These are phyloP conservation scores for Mycosphaerella sp. DNA, from an alignment of 2,329 filamentous ascomycete genomes.

Conservation along the genomic window DNA sequence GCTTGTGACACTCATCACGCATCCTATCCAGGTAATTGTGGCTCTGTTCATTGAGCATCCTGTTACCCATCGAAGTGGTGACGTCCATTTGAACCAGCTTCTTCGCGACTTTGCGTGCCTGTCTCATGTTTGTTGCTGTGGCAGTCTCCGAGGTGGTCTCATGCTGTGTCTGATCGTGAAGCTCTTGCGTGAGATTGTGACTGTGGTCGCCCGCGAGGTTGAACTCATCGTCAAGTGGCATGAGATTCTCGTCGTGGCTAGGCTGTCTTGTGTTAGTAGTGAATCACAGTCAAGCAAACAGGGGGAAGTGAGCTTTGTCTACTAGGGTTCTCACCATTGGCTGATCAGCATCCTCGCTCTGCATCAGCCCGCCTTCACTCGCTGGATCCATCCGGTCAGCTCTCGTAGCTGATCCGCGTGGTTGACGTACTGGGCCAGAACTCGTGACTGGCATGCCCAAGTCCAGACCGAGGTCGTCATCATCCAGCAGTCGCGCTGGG, in stretches of 20 bases:
- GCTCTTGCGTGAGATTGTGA: neutral
- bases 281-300: neutral
- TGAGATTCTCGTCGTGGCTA: constrained; percentile 26
- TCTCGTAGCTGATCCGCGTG: constrained; percentile 6
- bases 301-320: neutral
- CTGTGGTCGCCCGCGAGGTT: neutral
- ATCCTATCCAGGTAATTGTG: constrained; percentile 57
- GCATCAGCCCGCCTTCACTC: constrained; percentile 22
- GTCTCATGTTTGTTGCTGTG: constrained; percentile 38
- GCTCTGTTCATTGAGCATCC: constrained; percentile 53
- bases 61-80: constrained; percentile 49
- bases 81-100: constrained; percentile 44
- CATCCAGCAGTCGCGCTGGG: constrained; percentile 19
- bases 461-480: constrained; percentile 25
- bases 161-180: constrained; percentile 27
- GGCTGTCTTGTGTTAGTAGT: constrained; percentile 1
- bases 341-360: constrained; percentile 5
- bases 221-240: constrained; percentile 20
- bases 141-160: constrained; percentile 36
- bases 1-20: constrained; percentile 37
- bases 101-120: constrained; percentile 28
- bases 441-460: constrained; percentile 39
- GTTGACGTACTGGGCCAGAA: constrained; percentile 13
- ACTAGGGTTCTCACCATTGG: constrained; percentile 4
- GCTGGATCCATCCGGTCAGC: constrained; percentile 6